Base-by-base conservation (phyloP, 148 eudicot species). In the Hydrangea macrophylla region DNA sequence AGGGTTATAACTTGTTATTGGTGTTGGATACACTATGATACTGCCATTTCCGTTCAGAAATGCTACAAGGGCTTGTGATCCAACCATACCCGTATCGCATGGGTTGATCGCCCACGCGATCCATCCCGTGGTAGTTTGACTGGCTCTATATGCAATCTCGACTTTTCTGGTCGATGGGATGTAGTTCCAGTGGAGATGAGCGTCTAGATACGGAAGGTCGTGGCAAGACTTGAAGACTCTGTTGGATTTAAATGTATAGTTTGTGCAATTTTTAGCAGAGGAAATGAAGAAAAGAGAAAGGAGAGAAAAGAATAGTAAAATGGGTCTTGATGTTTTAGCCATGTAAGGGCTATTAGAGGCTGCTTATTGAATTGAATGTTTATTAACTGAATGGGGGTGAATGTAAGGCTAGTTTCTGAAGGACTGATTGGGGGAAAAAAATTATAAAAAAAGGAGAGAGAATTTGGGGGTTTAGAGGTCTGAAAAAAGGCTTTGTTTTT, bases 31-130 rank as follows among this genome's bases (percentile, higher is more conserved):
- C 48, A 35, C 86, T 2, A 57, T 79, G 81, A 78, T 77, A 33
- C 62, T 71, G 15, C 84, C 81, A 18, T 73, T 70, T 12, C 33
- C 17, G 22, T 79, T 76, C 18, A 53, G 84, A 33, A 85, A 85
- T 50, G 88, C 92, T 39, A 83, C 78, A 0, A 88, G 67, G 36
- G 92, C 88, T 58, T 88, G 85, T 53, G 87, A 74, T 30, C 92
- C 92, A 0, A 78, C 67, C 89, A 81, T 85, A 51, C 89, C 81
- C n/a, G 57, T 32, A 13, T 50, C 33, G 2, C 66, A 66, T 0
- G 84, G 89, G 68, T 88, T 88, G 42, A 85, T 80, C 8, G 79
- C 89, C 87, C 89, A 84, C 7, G 92, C 83, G 11, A 80, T 68
- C 92, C 92, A 87, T 31, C 89, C 89, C 39, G 64, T 28, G 0